These are phyloP conservation scores for Purpureocillium lavendulum DNA, from an alignment of 2,329 filamentous ascomycete species.

Conservation along the genomic window DNA sequence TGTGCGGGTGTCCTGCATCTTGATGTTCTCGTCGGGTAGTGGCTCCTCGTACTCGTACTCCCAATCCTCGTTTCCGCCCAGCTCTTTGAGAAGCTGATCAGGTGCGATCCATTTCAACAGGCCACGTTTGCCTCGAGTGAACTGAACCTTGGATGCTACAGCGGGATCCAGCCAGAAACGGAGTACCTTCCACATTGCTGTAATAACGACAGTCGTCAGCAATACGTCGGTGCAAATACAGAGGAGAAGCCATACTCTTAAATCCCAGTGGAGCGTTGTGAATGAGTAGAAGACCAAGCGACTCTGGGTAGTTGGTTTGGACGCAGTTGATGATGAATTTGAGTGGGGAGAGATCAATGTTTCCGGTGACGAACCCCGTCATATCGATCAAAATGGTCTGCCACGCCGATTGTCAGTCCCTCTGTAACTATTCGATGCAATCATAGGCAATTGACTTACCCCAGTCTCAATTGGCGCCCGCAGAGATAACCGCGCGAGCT, in stretches of 20 bases:
- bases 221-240: too few species aligned
- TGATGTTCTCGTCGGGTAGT: slow-evolving; percentile 58
- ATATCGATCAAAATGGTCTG: slow-evolving; percentile 57
- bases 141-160: slow-evolving; percentile 80
- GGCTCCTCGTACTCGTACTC: slow-evolving; percentile 72
- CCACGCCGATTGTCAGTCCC: too few species aligned
- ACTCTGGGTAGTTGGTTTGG: slow-evolving; percentile 90
- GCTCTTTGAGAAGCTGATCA: slow-evolving; percentile 61
- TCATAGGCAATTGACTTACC: slow-evolving; percentile 46
- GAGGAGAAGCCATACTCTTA: too few species aligned
- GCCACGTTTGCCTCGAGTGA: slow-evolving; percentile 69
- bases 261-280: slow-evolving; percentile 92
- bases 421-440: too few species aligned
- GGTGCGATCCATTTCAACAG: slow-evolving; percentile 62
- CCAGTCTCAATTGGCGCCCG: slow-evolving; percentile 73
- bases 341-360: slow-evolving; percentile 89
- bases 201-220: neutral
- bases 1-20: slow-evolving; percentile 52
- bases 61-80: slow-evolving; percentile 75
- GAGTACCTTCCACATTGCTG: slow-evolving; percentile 82
- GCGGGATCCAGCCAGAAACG: slow-evolving; percentile 86
- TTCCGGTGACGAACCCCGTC: slow-evolving; percentile 76
- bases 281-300: slow-evolving; percentile 72
- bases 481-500: slow-evolving; percentile 75
- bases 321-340: slow-evolving; percentile 97